Evolutionary conservation across 2,329 filamentous ascomycete genomes (phyloP), one percentile per base, ranked within the genome.

Genomic region (Phaeophleospora eucalypticola): DNA sequence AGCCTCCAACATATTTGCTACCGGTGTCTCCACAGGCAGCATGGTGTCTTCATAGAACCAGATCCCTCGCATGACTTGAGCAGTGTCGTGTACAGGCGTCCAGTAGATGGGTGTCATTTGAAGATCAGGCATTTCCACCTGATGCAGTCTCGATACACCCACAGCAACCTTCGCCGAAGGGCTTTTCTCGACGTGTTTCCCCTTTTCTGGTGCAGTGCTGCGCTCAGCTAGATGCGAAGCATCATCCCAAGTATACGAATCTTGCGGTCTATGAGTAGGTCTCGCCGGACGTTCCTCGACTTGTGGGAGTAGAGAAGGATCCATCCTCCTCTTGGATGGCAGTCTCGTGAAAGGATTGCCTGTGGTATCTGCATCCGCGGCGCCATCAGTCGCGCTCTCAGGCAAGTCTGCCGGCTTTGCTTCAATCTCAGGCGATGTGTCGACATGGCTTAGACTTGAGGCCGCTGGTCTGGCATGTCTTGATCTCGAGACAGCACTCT

Each of bases 21-120:
- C 84, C 14, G 81, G 73, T 1, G 88, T 80, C 53, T 95, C 88
- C 4, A 98, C 80, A 0, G 93, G 93, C 48, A 87, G 74, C 89
- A 97, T 95, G 1, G 86, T 91, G 62, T 96, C 90, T 71, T 86
- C 86, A 68, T 97, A 97, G 65, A 98, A 98, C 93, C 93, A 98
- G 0, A 91, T 97, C 1, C 87, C 89, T 55, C 93, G 79, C 47
- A 86, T 77, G 1, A 97, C 89, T 29, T 83, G 76, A 4, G 88
- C 85, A 24, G 94, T 80, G 61, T 97, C 93, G 59, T 95, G 89
- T 24, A 97, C 79, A 6, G 93, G 91, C 15, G 86, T 90, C 93
- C 93, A 98, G 65, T 98, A 98, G 49, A 97, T 96, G 0, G 93
- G 93, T 66, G 90, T 88, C 89, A 98, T 95, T 61, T 73, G 47